These are phyloP conservation scores for Tricholomella constricta DNA, from an alignment of 768 basidiomycete species.

Conservation along the genomic window DNA sequence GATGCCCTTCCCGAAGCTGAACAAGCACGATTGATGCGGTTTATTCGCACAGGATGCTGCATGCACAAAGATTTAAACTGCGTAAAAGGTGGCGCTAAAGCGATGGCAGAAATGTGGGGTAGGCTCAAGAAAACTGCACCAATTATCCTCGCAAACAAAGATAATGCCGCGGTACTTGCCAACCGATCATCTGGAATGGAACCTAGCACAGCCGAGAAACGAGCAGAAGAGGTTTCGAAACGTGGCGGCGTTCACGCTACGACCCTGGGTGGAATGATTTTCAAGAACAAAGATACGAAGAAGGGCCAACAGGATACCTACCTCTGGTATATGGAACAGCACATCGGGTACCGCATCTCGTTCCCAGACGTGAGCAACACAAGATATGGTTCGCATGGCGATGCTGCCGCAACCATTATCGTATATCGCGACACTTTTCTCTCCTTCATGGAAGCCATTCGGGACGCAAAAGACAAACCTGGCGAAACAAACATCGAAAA, in stretches of 20 bases:
- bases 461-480: no score
- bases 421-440: not conserved
- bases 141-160: slow-evolving; percentile 21
- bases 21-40: no score
- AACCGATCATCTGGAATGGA: not conserved
- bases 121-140: slow-evolving; percentile 11
- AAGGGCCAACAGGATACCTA: slow-evolving; percentile 35
- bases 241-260: slow-evolving; percentile 26
- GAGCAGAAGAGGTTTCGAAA: slow-evolving; percentile 21
- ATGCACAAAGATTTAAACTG: no score
- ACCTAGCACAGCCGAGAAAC: not conserved
- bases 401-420: not conserved
- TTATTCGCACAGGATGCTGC: no score
- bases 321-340: slow-evolving; percentile 19
- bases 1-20: no score
- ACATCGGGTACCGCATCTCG: slow-evolving; percentile 17
- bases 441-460: not conserved
- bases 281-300: slow-evolving; percentile 37
- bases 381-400: slow-evolving; percentile 3
- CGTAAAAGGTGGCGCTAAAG: no score
- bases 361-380: slow-evolving; percentile 16
- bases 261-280: slow-evolving; percentile 29
- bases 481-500: no score
- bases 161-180: slow-evolving; percentile 22
- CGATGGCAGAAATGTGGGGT: not conserved